Evolutionary conservation across 169 alveolate species (phyloP).

Genomic region (Plasmodium cynomolgi): DNA sequence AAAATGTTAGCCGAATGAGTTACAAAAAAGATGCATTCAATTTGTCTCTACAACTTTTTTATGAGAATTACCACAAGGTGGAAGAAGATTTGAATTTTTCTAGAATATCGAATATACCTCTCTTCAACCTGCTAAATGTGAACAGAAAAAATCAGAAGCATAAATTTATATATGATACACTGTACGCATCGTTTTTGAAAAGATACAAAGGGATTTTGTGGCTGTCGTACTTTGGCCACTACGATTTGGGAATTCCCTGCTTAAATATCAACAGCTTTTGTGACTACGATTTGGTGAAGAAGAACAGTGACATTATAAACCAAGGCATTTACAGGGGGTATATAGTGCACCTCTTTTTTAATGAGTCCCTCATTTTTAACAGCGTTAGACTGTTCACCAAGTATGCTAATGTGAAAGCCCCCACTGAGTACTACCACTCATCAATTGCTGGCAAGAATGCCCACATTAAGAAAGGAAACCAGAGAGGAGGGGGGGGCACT

Average conservation of each 20-base stretch:
- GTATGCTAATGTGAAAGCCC: constrained; percentile 54
- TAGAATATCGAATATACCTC: constrained; percentile 80
- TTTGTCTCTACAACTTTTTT: constrained; percentile 76
- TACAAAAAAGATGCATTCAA: constrained; percentile 67
- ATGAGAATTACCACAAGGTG: constrained; percentile 71
- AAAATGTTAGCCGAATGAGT: constrained; percentile 54
- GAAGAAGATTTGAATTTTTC: constrained; percentile 82
- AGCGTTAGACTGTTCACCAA: constrained; percentile 77
- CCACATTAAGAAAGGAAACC: not conserved
- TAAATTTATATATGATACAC: constrained; percentile 80
- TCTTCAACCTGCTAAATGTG: constrained; percentile 68
- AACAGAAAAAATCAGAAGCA: constrained; percentile 75
- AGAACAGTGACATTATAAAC: constrained; percentile 73
- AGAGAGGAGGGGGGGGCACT: not conserved
- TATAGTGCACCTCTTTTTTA: constrained; percentile 80
- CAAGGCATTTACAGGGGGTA: constrained; percentile 83
- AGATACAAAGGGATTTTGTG: constrained; percentile 80
- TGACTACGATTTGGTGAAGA: constrained; percentile 79
- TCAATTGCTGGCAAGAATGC: not conserved
- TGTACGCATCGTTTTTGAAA: constrained; percentile 77
- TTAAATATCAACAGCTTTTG: constrained; percentile 66
- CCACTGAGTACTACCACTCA: not conserved
- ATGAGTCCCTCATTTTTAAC: constrained; percentile 84
- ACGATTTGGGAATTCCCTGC: constrained; percentile 74
- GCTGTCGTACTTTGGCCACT: constrained; percentile 79